Conservation (phyloP, 2,329 filamentous ascomycete genomes). For the Colletotrichum echinochloae region DNA sequence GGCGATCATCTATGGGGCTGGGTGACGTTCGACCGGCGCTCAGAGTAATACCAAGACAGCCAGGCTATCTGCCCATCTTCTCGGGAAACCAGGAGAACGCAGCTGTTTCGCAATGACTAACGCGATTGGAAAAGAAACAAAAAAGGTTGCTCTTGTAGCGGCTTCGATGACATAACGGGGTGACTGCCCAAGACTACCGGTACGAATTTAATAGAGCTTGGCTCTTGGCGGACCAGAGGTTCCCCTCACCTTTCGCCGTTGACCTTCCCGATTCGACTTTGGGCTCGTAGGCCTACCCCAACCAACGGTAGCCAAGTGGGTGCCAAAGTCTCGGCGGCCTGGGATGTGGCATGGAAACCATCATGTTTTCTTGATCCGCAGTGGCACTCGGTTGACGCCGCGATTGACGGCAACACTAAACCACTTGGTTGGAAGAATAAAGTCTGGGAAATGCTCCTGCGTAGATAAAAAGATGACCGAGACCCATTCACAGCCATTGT, state of each 20-base stretch:
- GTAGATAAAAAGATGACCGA: neutral
- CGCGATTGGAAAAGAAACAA: too few species aligned
- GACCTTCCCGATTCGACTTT: constrained; percentile 39
- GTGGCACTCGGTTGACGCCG: neutral
- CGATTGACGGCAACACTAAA: neutral
- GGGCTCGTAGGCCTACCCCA: constrained; percentile 12
- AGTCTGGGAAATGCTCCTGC: neutral
- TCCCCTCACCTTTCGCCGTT: constrained; percentile 29
- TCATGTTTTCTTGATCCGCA: constrained; percentile 1
- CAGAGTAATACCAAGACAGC: neutral
- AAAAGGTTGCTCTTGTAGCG: neutral
- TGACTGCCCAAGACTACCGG: constrained; percentile 3
- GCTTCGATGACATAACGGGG: constrained; percentile 16
- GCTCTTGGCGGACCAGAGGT: constrained; percentile 36
- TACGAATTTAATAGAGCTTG: constrained; percentile 24
- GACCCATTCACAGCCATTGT: too few species aligned
- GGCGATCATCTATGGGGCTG: neutral
- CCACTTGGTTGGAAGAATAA: neutral
- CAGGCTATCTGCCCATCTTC: too few species aligned
- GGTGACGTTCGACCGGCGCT: neutral
- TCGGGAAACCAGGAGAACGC: neutral
- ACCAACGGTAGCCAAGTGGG: constrained; percentile 29
- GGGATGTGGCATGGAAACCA: constrained; percentile 32
- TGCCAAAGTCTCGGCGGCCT: constrained; percentile 24
- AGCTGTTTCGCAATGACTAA: constrained; percentile 1